Conservation (phyloP, 768 basidiomycete genomes). For the Suillus lakei region DNA sequence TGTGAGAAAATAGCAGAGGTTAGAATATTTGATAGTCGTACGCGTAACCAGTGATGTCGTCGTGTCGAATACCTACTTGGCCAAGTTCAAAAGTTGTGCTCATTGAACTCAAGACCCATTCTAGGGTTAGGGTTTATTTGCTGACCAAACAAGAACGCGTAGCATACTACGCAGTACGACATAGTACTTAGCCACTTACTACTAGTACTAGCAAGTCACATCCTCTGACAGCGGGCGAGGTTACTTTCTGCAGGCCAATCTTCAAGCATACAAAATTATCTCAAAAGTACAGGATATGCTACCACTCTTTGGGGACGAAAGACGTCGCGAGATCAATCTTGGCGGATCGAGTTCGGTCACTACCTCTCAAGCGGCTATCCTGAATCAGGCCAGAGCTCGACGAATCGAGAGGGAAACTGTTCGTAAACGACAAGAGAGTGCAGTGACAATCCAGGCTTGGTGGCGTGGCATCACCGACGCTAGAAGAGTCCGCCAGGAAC, state of each 20-base stretch:
- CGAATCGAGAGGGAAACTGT: conserved; percentile 60
- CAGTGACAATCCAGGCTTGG: conserved; percentile 68
- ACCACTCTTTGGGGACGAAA: conserved; percentile 55
- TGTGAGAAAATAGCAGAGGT: neutral
- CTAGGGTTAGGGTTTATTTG: conserved; percentile 24
- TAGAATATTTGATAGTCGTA: neutral
- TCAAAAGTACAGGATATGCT: conserved; percentile 30
- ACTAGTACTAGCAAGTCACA: neutral
- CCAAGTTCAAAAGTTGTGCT: too few species aligned
- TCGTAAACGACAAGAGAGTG: conserved; percentile 61
- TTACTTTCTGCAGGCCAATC: neutral
- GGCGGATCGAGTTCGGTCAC: conserved; percentile 61
- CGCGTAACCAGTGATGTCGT: neutral
- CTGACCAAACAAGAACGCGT: conserved; percentile 11
- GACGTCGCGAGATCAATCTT: conserved; percentile 72
- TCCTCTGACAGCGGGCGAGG: neutral
- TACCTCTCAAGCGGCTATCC: conserved; percentile 57
- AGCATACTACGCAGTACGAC: neutral
- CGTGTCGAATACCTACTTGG: too few species aligned
- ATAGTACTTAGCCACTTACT: neutral
- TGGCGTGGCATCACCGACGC: conserved; percentile 61
- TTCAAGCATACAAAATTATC: neutral
- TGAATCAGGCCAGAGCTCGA: conserved; percentile 64
- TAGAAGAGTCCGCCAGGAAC: conserved; percentile 43
- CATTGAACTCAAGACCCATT: conserved; percentile 5